A percentile compares a stretch with the other conserved stretches of the same genome.
These are phyloP conservation scores for Ramularia endophylla DNA, from an alignment of 2,329 filamentous ascomycete genomes.

Conservation along the genomic window DNA sequence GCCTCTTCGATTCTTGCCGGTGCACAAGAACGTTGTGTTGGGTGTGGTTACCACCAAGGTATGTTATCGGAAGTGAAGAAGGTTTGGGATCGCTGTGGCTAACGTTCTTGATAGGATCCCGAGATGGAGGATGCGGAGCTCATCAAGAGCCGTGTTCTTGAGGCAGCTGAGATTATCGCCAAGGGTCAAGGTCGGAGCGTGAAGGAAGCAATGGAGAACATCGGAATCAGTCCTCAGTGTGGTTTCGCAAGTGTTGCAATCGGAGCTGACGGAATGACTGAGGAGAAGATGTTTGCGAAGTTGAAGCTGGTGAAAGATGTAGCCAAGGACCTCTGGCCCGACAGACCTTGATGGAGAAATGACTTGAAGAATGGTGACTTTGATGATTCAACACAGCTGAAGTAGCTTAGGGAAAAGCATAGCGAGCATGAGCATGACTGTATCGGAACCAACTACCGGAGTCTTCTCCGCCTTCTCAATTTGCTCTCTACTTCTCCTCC, in stretches of 20 bases:
- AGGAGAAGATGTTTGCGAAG: conserved; percentile 36
- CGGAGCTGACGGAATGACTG: conserved; percentile 33
- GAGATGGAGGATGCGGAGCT: conserved; percentile 31
- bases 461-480: too few relatives aligned
- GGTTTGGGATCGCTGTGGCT: too few relatives aligned
- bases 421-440: too few relatives aligned
- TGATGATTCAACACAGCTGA: too few relatives aligned
- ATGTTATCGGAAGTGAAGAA: too few relatives aligned
- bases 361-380: background rate
- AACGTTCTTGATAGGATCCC: conserved; percentile 16
- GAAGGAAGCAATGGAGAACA: conserved; percentile 34
- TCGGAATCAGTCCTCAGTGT: conserved; percentile 35
- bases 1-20: conserved; percentile 33
- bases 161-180: conserved; percentile 34
- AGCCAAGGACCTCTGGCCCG: conserved; percentile 33
- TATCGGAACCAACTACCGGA: too few relatives aligned
- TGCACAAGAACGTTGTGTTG: conserved; percentile 35
- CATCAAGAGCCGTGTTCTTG: conserved; percentile 30
- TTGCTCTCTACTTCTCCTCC: too few relatives aligned
- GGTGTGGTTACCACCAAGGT: conserved; percentile 34
- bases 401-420: too few relatives aligned
- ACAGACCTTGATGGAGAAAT: conserved; percentile 20
- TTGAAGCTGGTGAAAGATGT: conserved; percentile 32
- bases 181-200: conserved; percentile 31
- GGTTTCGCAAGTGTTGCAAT: conserved; percentile 34